Evolutionary conservation across 345 rosid species (phyloP).

Genomic region (Sisymbrium irio): DNA sequence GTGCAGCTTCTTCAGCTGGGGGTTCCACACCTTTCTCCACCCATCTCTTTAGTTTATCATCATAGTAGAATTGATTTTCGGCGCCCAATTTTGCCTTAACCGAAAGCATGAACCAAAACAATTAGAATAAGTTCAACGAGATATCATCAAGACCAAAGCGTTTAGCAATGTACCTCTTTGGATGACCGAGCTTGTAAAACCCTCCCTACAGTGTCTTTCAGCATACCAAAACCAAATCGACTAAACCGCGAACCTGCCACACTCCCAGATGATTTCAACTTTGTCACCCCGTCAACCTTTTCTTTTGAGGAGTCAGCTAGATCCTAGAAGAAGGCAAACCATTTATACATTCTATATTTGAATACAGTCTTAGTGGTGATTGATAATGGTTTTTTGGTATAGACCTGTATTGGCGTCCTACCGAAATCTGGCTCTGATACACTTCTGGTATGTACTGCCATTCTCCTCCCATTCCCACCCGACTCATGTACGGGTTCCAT

Average conservation of each 20-base stretch:
- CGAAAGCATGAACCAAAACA: constrained; percentile 18
- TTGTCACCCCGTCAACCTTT: constrained; percentile 42
- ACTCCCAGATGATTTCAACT: constrained; percentile 52
- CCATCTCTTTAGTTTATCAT: constrained; percentile 97
- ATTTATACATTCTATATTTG: constrained; percentile 7
- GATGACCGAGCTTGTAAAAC: constrained; percentile 69
- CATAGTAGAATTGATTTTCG: constrained; percentile 81
- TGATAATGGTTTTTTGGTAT: constrained; percentile 5
- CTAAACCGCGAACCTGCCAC: constrained; percentile 65
- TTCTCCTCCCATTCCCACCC: constrained; percentile 38
- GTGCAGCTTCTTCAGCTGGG: constrained; percentile 77
- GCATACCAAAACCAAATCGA: constrained; percentile 77
- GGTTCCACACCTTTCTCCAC: constrained; percentile 95
- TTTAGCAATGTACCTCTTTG: constrained; percentile 55
- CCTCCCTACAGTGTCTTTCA: constrained; percentile 85
- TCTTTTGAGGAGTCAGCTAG: constrained; percentile 63
- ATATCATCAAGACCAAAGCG: not conserved
- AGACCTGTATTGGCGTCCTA: constrained; percentile 59
- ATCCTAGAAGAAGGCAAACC: constrained; percentile 25
- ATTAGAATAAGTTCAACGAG: constrained; percentile 19
- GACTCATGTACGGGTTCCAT: constrained; percentile 55
- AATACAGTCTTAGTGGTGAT: not conserved
- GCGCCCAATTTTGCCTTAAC: constrained; percentile 93
- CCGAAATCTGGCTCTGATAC: constrained; percentile 71
- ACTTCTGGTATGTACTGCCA: constrained; percentile 57